These are phyloP conservation scores for Laetiporus sulphureus DNA, from an alignment of 1,284 basidiomycete genomes.

Conservation along the genomic window DNA sequence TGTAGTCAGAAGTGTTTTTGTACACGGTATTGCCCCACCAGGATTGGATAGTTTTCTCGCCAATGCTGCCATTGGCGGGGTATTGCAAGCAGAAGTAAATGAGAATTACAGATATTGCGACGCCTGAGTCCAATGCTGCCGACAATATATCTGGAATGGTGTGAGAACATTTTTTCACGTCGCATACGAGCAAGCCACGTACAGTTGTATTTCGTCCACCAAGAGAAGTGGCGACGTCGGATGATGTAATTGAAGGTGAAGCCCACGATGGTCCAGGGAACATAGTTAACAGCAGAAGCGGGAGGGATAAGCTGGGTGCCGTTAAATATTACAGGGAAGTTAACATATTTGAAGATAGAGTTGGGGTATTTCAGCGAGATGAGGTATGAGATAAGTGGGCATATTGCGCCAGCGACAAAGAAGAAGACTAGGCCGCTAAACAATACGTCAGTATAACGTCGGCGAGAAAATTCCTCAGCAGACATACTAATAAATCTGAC, in stretches of 20 bases:
- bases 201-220: constrained; percentile 46
- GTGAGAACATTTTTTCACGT: too few relatives aligned
- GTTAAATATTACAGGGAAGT: constrained; percentile 49
- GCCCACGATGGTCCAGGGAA: constrained; percentile 32
- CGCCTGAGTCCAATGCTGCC: constrained; percentile 41
- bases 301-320: constrained; percentile 33
- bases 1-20: constrained; percentile 26
- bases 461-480: not conserved
- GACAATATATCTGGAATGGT: constrained; percentile 38
- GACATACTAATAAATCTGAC: constrained; percentile 32
- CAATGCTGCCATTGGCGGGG: constrained; percentile 37
- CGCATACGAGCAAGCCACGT: too few relatives aligned
- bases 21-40: constrained; percentile 41
- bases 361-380: constrained; percentile 32
- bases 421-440: constrained; percentile 36
- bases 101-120: constrained; percentile 37
- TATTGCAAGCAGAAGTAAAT: constrained; percentile 45
- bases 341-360: constrained; percentile 64
- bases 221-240: constrained; percentile 33
- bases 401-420: constrained; percentile 41
- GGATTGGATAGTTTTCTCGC: constrained; percentile 25
- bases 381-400: constrained; percentile 33
- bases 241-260: constrained; percentile 41
- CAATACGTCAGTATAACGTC: constrained; percentile 21
- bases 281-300: constrained; percentile 38